Conservation (phyloP, 257 asterid genomes). For the Galeopsis tetrahit region DNA sequence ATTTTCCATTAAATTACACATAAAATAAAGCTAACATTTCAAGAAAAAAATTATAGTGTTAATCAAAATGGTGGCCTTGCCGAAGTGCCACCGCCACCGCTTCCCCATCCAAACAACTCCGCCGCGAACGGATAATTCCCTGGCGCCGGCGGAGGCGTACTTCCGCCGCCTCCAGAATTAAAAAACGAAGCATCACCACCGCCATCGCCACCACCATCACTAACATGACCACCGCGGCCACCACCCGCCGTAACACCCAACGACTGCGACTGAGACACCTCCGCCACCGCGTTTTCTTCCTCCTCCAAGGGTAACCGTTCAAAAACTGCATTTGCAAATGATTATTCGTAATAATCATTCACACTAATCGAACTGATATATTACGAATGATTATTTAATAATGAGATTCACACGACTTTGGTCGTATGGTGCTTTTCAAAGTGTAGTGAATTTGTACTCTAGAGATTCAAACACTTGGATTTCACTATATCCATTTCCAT, state of each 20-base stretch:
- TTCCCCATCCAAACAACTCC: slow-evolving; percentile 56
- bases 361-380: too few species aligned
- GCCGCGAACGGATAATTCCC: slow-evolving; percentile 54
- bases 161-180: slow-evolving; percentile 25
- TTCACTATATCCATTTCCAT: too few species aligned
- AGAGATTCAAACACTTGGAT: too few species aligned
- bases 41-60: background rate
- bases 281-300: slow-evolving; percentile 61
- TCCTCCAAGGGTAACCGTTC: slow-evolving; percentile 68
- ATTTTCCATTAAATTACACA: slow-evolving; percentile 8
- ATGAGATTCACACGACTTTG: too few species aligned
- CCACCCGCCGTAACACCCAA: slow-evolving; percentile 68
- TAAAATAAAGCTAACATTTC: slow-evolving; percentile 29
- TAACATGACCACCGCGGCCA: slow-evolving; percentile 47
- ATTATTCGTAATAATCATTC: too few species aligned
- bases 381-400: too few species aligned
- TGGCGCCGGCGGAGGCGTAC: background rate
- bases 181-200: slow-evolving; percentile 41
- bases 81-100: slow-evolving; percentile 35
- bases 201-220: too few species aligned
- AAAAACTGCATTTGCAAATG: slow-evolving; percentile 74
- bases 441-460: too few species aligned
- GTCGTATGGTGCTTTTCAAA: too few species aligned
- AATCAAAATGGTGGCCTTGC: slow-evolving; percentile 46
- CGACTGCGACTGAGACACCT: slow-evolving; percentile 55